Percentiles rank a stretch among this genome's conserved stretches.
Conservation (phyloP, 2,329 filamentous ascomycete species). For the Penicillium sp. region DNA sequence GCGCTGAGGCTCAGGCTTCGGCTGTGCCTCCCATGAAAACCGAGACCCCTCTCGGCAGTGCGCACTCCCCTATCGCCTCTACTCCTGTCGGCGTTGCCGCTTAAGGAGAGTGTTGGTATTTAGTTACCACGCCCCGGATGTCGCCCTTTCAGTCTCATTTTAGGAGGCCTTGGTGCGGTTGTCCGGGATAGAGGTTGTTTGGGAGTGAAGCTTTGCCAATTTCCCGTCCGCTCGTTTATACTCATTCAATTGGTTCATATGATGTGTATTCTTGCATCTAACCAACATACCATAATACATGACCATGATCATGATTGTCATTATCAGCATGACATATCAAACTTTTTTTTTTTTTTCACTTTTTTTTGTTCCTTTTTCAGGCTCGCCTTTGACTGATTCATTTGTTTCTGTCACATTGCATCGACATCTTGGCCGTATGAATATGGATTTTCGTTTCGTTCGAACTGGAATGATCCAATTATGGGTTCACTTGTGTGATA, state of each 20-base stretch:
- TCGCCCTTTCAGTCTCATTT: not conserved
- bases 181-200: not conserved
- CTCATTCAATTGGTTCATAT: not conserved
- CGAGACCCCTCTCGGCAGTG: constrained; percentile 23
- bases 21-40: constrained; percentile 28
- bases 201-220: not conserved
- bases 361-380: not conserved
- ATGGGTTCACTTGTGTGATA: not conserved
- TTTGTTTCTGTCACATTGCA: not conserved
- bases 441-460: not conserved
- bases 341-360: not conserved
- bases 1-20: constrained; percentile 16
- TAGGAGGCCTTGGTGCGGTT: not conserved
- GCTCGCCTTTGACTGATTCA: not conserved
- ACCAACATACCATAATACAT: constrained; percentile 4
- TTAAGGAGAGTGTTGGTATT: constrained; percentile 32
- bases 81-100: constrained; percentile 35
- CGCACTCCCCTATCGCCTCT: constrained; percentile 25
- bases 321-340: not conserved
- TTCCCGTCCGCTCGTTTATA: not conserved
- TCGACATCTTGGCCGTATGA: not conserved
- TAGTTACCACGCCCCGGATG: not conserved
- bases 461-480: not conserved
- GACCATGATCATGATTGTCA: not conserved
- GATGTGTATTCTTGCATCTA: constrained; percentile 1